Evolutionary conservation across 2,329 filamentous ascomycete genomes (phyloP).

Genomic region (Pseudohalonectria lignicola): DNA sequence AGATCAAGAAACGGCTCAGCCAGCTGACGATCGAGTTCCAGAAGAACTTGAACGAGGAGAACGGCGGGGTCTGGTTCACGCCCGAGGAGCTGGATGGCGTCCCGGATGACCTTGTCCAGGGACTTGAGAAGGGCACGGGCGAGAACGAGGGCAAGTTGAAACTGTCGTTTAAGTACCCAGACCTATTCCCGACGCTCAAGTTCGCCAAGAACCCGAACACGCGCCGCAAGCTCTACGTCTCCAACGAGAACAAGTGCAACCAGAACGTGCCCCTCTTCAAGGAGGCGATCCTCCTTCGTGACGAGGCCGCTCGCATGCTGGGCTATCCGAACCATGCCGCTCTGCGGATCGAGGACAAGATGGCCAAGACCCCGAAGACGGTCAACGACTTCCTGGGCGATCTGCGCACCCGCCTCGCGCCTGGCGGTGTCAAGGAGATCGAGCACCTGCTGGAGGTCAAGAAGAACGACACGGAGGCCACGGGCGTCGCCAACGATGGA

Average conservation of each 20-base stretch:
- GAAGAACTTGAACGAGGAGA: conserved; percentile 76
- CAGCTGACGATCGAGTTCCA: conserved; percentile 65
- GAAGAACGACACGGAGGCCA: conserved; percentile 53
- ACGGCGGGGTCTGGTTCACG: conserved; percentile 71
- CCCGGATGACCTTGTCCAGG: conserved; percentile 55
- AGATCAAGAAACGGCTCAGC: conserved; percentile 71
- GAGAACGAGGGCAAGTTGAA: conserved; percentile 62
- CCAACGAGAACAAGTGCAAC: conserved; percentile 62
- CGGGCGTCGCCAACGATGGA: conserved; percentile 48
- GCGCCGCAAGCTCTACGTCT: conserved; percentile 57
- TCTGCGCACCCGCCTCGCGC: conserved; percentile 52
- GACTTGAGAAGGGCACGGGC: conserved; percentile 59
- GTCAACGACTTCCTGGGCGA: conserved; percentile 66
- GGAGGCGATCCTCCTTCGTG: conserved; percentile 62
- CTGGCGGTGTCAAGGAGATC: conserved; percentile 61
- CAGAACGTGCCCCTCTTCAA: conserved; percentile 48
- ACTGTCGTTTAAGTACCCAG: conserved; percentile 75
- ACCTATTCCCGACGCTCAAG: conserved; percentile 68
- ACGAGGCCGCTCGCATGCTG: conserved; percentile 66
- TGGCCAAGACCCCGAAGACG: conserved; percentile 66
- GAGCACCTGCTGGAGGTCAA: conserved; percentile 63
- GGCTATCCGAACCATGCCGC: conserved; percentile 70
- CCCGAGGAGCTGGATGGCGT: conserved; percentile 64
- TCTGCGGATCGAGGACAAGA: conserved; percentile 71
- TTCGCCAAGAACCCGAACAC: conserved; percentile 62